A percentile compares a stretch with the other conserved stretches of the same genome.
Conservation (phyloP, 768 basidiomycete genomes). For the Mycena floridula region DNA sequence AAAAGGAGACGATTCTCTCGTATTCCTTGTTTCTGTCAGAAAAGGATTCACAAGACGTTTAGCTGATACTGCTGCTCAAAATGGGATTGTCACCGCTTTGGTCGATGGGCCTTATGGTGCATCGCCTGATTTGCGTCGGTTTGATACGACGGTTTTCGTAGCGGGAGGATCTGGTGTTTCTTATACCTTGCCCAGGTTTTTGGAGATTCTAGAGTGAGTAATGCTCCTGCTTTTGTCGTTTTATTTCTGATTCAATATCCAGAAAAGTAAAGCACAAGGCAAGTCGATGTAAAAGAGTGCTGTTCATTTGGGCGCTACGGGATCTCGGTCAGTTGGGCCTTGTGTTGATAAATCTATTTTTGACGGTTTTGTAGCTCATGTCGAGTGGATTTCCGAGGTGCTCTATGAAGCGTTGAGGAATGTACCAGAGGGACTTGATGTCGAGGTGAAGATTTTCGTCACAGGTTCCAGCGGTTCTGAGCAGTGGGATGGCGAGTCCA, state of each 20-base stretch:
- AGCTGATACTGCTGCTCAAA: constrained; percentile 20
- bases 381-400: constrained; percentile 22
- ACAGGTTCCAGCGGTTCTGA: constrained; percentile 3
- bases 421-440: constrained; percentile 20
- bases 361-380: constrained; percentile 13
- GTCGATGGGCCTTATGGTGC: constrained; percentile 51
- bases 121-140: constrained; percentile 28
- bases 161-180: constrained; percentile 46
- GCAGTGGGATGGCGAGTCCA: not conserved
- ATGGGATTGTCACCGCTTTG: constrained; percentile 29
- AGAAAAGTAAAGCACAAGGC: constrained; percentile 12
- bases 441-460: constrained; percentile 27
- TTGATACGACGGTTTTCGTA: constrained; percentile 38
- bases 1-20: constrained; percentile 24
- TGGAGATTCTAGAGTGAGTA: constrained; percentile 35
- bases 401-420: constrained; percentile 11
- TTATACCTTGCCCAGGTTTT: constrained; percentile 33
- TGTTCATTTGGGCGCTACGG: constrained; percentile 36
- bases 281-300: constrained; percentile 22
- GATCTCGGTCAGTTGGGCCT: constrained; percentile 21
- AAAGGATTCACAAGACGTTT: constrained; percentile 47
- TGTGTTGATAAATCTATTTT: not conserved
- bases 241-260: not conserved
- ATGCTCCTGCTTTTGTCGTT: constrained; percentile 4
- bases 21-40: constrained; percentile 46